phyloP scores from a whole-genome alignment of 352 stramenopile species.

The Pythium phragmitis region DNA sequence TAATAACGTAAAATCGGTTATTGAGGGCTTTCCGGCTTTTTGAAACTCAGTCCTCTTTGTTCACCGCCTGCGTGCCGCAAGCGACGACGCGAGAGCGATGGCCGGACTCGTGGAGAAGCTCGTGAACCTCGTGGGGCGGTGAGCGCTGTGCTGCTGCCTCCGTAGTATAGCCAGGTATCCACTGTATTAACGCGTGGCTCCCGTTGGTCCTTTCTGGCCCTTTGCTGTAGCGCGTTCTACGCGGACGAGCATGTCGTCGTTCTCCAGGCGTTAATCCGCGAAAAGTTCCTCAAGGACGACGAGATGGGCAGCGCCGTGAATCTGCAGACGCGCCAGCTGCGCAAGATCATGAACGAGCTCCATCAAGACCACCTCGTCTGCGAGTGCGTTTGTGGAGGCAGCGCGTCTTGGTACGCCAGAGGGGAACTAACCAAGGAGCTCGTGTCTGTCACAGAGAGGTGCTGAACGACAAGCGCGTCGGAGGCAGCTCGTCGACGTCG shows the following conservation, averaged over 20 bases:
- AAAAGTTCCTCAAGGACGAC: constrained; percentile 90
- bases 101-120: constrained; percentile 86
- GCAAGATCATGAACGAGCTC: constrained; percentile 89
- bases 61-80: background rate
- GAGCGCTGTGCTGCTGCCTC: background rate
- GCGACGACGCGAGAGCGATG: constrained; percentile 33
- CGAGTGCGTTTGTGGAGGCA: constrained; percentile 43
- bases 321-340: constrained; percentile 84
- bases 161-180: background rate
- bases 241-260: constrained; percentile 88
- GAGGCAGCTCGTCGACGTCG: constrained; percentile 84
- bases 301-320: constrained; percentile 89
- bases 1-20: constrained; percentile 10
- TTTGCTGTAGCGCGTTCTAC: constrained; percentile 72
- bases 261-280: constrained; percentile 76
- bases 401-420: background rate
- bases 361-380: constrained; percentile 85
- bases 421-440: background rate
- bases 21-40: background rate
- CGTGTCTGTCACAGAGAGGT: constrained; percentile 51
- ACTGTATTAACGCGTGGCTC: background rate
- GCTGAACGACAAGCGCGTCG: constrained; percentile 83
- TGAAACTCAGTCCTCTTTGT: background rate
- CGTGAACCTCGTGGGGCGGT: constrained; percentile 81
- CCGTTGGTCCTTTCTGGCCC: background rate